Evolutionary conservation across 306 rosid species (phyloP).

Genomic region (Prunus mira): DNA sequence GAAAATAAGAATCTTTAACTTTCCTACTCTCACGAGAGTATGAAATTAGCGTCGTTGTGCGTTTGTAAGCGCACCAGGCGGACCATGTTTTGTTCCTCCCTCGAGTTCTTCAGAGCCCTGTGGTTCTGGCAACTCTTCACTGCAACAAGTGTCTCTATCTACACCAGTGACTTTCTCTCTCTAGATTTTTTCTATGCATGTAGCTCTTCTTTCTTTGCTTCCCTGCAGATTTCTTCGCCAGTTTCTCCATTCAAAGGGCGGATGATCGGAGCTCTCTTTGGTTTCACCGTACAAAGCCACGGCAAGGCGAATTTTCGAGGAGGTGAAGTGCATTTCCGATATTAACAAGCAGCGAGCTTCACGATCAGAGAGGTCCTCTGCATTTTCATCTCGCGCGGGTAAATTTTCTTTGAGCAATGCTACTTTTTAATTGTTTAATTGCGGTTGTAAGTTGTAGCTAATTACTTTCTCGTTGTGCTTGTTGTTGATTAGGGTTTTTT

Average conservation of each 20-base stretch:
- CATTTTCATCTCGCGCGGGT: conserved; percentile 8
- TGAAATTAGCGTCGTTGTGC: too few species aligned
- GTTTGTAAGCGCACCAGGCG: too few species aligned
- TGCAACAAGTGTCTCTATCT: background rate
- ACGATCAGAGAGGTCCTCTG: background rate
- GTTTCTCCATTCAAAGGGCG: background rate
- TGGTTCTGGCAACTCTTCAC: background rate
- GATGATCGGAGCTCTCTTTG: background rate
- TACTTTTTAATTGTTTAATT: background rate
- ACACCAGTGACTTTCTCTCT: background rate
- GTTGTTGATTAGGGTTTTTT: background rate
- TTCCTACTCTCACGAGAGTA: too few species aligned
- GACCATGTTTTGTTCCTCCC: too few species aligned
- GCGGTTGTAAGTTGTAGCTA: background rate
- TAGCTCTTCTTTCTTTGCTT: background rate
- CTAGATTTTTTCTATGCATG: background rate
- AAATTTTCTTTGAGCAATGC: background rate
- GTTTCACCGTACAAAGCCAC: background rate
- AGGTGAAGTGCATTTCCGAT: conserved; percentile 13
- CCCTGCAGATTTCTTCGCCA: background rate
- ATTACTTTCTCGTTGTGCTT: background rate
- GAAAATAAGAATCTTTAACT: too few species aligned
- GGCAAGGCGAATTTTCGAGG: background rate
- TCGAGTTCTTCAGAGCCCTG: too few species aligned
- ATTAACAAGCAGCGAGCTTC: background rate